A percentile compares a stretch with the other conserved stretches of the same genome.
These are phyloP conservation scores for Ilyonectria sp. DNA, from an alignment of 2,329 filamentous ascomycete species.

Conservation along the genomic window DNA sequence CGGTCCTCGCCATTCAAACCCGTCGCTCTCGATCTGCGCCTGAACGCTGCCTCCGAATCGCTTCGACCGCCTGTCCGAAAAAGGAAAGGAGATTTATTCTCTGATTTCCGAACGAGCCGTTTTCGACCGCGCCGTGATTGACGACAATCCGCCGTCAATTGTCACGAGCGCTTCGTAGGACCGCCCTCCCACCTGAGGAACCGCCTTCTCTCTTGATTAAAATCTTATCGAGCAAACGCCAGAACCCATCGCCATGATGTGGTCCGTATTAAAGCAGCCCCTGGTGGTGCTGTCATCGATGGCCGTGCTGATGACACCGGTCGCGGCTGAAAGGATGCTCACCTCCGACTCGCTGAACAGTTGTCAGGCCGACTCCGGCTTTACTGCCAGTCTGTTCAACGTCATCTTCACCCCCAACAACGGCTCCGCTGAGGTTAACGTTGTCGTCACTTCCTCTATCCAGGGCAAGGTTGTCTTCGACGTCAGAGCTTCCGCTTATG, in stretches of 20 bases:
- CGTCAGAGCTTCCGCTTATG: slow-evolving; percentile 84
- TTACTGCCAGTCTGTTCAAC: slow-evolving; percentile 91
- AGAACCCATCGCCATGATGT: slow-evolving; percentile 57
- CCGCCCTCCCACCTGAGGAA: slow-evolving; percentile 18
- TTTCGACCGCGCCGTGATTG: slow-evolving; percentile 11
- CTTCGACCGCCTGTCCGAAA: slow-evolving; percentile 3
- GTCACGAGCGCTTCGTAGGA: slow-evolving; percentile 23
- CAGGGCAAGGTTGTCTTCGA: slow-evolving; percentile 86
- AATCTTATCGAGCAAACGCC: slow-evolving; percentile 14
- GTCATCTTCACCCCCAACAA: slow-evolving; percentile 85
- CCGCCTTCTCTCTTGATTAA: slow-evolving; percentile 8
- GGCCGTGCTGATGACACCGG: slow-evolving; percentile 62
- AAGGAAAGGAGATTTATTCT: slow-evolving; percentile 9
- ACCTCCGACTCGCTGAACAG: slow-evolving; percentile 87
- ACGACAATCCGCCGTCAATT: slow-evolving; percentile 13
- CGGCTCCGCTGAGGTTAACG: slow-evolving; percentile 78
- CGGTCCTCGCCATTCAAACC: not conserved
- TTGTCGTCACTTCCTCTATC: slow-evolving; percentile 86
- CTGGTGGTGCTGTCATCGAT: slow-evolving; percentile 62
- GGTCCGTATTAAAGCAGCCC: slow-evolving; percentile 62
- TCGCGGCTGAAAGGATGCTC: slow-evolving; percentile 77
- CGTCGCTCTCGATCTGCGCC: slow-evolving; percentile 4
- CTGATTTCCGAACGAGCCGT: slow-evolving; percentile 17
- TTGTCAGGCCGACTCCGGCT: slow-evolving; percentile 87
- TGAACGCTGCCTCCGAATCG: not conserved